phyloP scores from a whole-genome alignment of 257 asterid species.

The Leptodermis oblonga region DNA sequence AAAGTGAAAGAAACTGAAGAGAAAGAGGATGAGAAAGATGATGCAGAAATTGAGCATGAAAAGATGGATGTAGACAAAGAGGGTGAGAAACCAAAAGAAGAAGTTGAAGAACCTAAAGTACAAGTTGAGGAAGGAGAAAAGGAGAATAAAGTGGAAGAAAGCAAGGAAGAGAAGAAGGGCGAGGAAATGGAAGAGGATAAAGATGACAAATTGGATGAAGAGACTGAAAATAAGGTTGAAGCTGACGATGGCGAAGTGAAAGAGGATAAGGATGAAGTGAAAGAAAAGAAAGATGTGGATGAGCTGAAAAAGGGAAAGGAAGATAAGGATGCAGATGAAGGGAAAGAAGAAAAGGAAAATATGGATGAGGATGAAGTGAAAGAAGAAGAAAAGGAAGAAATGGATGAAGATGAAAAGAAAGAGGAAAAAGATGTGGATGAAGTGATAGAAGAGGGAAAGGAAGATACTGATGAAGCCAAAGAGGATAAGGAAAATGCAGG shows the following conservation, averaged over 20 bases:
- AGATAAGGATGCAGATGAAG: constrained; percentile 21
- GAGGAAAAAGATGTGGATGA: constrained; percentile 30
- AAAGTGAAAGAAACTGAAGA: constrained; percentile 9
- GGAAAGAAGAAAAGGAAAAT: constrained; percentile 25
- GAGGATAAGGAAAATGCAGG: constrained; percentile 31
- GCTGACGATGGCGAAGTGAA: constrained; percentile 20
- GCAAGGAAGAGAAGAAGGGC: background rate
- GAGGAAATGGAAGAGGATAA: constrained; percentile 7
- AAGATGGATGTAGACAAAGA: constrained; percentile 11
- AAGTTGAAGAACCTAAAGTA: constrained; percentile 9
- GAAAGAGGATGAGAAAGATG: constrained; percentile 9
- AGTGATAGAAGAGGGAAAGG: constrained; percentile 25
- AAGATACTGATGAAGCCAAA: constrained; percentile 47
- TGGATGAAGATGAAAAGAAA: constrained; percentile 1
- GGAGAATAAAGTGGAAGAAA: constrained; percentile 4
- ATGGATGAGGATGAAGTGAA: constrained; percentile 15
- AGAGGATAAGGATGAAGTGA: constrained; percentile 15
- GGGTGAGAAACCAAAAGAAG: constrained; percentile 9
- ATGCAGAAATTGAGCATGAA: constrained; percentile 4
- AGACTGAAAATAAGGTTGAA: background rate
- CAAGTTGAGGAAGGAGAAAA: constrained; percentile 4
- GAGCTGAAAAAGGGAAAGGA: constrained; percentile 17
- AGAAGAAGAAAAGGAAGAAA: constrained; percentile 28
- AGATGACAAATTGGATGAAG: constrained; percentile 2
- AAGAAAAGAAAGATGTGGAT: constrained; percentile 6